phyloP scores from a whole-genome alignment of 2,329 filamentous ascomycete genomes.

The Diplodia seriata region DNA sequence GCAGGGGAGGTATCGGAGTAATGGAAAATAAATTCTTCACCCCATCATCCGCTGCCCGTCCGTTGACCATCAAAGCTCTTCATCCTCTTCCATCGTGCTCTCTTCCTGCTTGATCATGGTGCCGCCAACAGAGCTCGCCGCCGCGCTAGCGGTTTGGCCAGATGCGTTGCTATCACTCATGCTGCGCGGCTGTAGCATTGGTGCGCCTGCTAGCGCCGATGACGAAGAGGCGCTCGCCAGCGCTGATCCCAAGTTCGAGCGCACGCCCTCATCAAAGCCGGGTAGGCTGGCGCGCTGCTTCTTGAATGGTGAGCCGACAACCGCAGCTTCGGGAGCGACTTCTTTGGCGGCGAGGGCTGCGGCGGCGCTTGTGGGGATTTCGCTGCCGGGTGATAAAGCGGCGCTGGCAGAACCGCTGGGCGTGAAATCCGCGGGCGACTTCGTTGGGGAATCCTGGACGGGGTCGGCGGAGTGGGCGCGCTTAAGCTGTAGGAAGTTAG shows the following conservation, averaged over 20 bases:
- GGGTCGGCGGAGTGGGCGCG: slow-evolving; percentile 78
- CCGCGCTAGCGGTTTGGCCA: neutral
- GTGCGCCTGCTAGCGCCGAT: neutral
- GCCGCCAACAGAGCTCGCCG: neutral
- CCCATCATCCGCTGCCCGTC: slow-evolving; percentile 22
- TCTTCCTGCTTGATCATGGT: slow-evolving; percentile 16
- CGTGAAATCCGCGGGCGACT: slow-evolving; percentile 30
- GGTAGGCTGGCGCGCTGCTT: slow-evolving; percentile 72
- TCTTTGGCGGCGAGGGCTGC: slow-evolving; percentile 40
- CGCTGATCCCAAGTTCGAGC: slow-evolving; percentile 14
- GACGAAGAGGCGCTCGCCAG: slow-evolving; percentile 12
- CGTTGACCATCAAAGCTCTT: slow-evolving; percentile 17
- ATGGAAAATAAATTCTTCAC: neutral
- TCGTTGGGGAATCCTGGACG: slow-evolving; percentile 51
- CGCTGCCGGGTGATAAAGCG: slow-evolving; percentile 39
- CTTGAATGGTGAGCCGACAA: slow-evolving; percentile 75
- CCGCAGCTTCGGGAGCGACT: slow-evolving; percentile 54
- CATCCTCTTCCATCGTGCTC: slow-evolving; percentile 21
- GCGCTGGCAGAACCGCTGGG: slow-evolving; percentile 34
- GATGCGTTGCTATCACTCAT: slow-evolving; percentile 25
- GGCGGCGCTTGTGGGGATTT: slow-evolving; percentile 10
- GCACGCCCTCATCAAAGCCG: slow-evolving; percentile 50
- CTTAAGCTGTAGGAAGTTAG: slow-evolving; percentile 68
- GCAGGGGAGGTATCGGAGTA: neutral
- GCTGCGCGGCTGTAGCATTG: slow-evolving; percentile 16